A percentile compares a stretch with the other conserved stretches of the same genome.
These are phyloP conservation scores for Alternaria triticina DNA, from an alignment of 2,329 filamentous ascomycete genomes.

Conservation along the genomic window DNA sequence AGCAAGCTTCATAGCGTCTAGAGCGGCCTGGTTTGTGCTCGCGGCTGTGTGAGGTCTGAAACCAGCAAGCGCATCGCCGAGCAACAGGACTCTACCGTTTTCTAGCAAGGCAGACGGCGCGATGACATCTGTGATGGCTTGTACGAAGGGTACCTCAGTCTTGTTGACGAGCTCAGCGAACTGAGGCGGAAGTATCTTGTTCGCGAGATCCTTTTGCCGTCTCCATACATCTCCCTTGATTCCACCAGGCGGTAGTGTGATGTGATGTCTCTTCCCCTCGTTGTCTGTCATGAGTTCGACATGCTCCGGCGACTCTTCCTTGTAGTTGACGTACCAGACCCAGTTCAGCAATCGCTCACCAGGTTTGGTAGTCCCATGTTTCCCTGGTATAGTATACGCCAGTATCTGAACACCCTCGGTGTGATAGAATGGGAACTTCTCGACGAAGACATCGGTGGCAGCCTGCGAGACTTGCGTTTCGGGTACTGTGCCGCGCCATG, in stretches of 20 bases:
- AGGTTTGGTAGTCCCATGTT: conserved; percentile 43
- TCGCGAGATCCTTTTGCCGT: conserved; percentile 38
- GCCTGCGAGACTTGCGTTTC: conserved; percentile 23
- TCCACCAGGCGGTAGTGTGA: conserved; percentile 52
- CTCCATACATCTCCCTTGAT: conserved; percentile 48
- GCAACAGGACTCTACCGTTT: conserved; percentile 51
- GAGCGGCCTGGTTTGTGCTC: conserved; percentile 55
- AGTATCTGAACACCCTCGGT: conserved; percentile 23
- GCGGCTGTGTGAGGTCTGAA: conserved; percentile 54
- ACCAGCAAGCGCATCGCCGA: conserved; percentile 55
- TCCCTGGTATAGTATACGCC: conserved; percentile 52
- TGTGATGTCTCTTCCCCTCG: conserved; percentile 46
- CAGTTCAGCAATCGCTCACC: conserved; percentile 54
- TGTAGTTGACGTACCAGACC: conserved; percentile 55
- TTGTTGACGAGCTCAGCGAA: conserved; percentile 50
- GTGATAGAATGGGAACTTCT: conserved; percentile 30
- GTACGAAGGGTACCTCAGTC: conserved; percentile 52
- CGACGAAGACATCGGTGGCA: conserved; percentile 20
- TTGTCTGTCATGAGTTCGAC: conserved; percentile 53
- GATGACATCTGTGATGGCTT: conserved; percentile 53
- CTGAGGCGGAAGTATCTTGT: conserved; percentile 42
- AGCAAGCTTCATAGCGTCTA: conserved; percentile 48
- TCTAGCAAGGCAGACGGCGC: conserved; percentile 43
- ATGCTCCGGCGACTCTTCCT: conserved; percentile 45
- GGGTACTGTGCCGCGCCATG: conserved; percentile 35